phyloP scores from a whole-genome alignment of 2,329 filamentous ascomycete species.

The Cladosporium oxysporum region DNA sequence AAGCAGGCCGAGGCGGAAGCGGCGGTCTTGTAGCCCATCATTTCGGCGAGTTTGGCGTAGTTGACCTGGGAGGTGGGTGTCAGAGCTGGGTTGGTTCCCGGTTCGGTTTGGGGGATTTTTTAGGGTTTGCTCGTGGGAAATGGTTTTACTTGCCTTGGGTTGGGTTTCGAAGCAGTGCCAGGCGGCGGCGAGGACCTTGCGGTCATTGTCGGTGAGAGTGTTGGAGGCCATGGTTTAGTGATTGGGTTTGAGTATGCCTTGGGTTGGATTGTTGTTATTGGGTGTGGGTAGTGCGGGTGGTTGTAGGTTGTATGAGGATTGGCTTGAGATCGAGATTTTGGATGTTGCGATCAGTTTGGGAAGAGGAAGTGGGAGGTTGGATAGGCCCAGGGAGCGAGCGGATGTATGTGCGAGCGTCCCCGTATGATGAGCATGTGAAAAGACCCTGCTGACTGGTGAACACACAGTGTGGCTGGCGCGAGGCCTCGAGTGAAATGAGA shows the following conservation, averaged over 20 bases:
- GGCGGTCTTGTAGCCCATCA: conserved; percentile 27
- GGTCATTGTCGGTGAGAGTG: conserved; percentile 15
- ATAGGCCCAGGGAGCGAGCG: background rate
- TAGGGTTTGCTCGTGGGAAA: background rate
- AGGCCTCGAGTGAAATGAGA: background rate
- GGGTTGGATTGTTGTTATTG: background rate
- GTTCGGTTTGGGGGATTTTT: background rate
- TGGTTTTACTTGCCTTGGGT: background rate
- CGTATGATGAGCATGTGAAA: background rate
- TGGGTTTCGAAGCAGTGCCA: conserved; percentile 17
- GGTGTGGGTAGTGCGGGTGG: background rate
- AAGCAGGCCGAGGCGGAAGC: conserved; percentile 23
- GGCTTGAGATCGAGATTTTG: background rate
- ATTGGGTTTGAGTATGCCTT: background rate
- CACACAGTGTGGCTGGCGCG: background rate
- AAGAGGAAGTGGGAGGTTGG: background rate
- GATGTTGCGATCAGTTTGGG: background rate
- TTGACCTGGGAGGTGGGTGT: conserved; percentile 23
- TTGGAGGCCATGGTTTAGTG: background rate
- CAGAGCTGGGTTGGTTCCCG: background rate
- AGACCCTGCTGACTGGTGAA: background rate
- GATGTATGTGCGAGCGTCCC: background rate
- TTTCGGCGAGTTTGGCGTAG: conserved; percentile 26
- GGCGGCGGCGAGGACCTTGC: conserved; percentile 12
- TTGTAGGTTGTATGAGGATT: background rate